These are phyloP conservation scores for Xanthoceras sorbifolium DNA, from an alignment of 345 rosid species.

Conservation along the genomic window DNA sequence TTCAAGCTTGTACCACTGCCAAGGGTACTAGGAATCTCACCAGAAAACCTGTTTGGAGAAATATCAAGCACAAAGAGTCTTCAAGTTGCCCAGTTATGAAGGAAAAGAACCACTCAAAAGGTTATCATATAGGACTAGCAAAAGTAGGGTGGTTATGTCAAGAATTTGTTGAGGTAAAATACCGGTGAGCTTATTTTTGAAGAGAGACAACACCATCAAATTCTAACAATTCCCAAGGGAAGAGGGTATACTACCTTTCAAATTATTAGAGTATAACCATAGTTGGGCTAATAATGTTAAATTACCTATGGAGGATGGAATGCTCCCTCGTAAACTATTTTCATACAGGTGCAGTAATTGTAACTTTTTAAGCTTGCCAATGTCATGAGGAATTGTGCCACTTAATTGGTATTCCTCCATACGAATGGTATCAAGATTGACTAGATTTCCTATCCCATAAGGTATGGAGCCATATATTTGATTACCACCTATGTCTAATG, in stretches of 20 bases:
- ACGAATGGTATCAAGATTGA: not conserved
- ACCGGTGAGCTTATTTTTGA: slow-evolving; percentile 8
- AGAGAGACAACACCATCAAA: not conserved
- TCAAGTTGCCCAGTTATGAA: slow-evolving; percentile 9
- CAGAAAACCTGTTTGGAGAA: not conserved
- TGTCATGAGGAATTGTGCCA: slow-evolving; percentile 15
- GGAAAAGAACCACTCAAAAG: slow-evolving; percentile 16
- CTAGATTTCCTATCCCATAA: slow-evolving; percentile 19
- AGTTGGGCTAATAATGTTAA: not conserved
- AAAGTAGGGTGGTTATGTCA: not conserved
- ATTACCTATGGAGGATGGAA: slow-evolving; percentile 21
- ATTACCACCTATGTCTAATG: rapidly evolving
- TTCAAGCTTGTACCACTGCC: not conserved
- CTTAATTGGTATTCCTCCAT: not conserved
- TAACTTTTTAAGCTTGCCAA: slow-evolving; percentile 15
- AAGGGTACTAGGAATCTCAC: not conserved
- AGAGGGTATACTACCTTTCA: slow-evolving; percentile 18
- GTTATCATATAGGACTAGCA: not conserved
- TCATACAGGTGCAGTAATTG: not conserved
- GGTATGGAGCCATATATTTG: slow-evolving; percentile 5
- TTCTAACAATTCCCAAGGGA: not conserved
- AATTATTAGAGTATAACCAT: not conserved
- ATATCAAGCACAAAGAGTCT: slow-evolving; percentile 6
- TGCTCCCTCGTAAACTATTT: slow-evolving; percentile 6
- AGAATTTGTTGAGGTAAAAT: slow-evolving; percentile 6